Evolutionary conservation across 1,284 basidiomycete species (phyloP), one percentile per base, ranked within the genome.

Genomic region (Apiotrichum laibachii): DNA sequence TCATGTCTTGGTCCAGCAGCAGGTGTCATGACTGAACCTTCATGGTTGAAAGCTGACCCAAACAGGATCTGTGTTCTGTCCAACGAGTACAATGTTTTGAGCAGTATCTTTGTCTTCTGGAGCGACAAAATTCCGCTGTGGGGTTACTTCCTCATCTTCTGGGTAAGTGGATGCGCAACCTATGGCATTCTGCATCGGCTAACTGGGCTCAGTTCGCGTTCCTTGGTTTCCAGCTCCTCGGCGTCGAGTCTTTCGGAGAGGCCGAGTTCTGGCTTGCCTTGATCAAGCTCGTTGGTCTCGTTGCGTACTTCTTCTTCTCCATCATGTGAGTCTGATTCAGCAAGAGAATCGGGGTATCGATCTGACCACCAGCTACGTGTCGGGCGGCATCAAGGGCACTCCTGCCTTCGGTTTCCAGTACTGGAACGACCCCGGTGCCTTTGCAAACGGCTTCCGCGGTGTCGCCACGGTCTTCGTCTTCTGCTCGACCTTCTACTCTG

Each of bases 301-400:
- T 64, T 42, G 67, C 59, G 18, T 64, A 70, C 61, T 83, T 88
- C 59, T 66, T 88, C 56, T 78, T 82, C 57, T 86, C 86, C 40
- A 80, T 88, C 46, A 73, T 88, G 59, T 82, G 88, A 59, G 86
- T 88, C 64, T 82, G 87, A 15, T 19, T 22, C 90, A 61, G 86
- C 74, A 52, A 15, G 21, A 13, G 1, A n/a, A 10, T 16, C 86
- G 86, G 53, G 49, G 22, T 48, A 50, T 18, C 43, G 19, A 44
- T 18, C 43, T 19, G 18, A 53, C 62, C 39, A 50, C 43, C 7
- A 62, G 61, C 49, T 62, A 63, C 31, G 80, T 90, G 60, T 87
- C 77, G 42, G 80, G 80, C 33, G 80, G 76, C 43, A 78, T 78
- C 40, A 78, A 78, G 50, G 72, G 73, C 56, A 69, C 72, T 57